Base-by-base conservation (phyloP, 441 rosid species). In the Populus hybrid region DNA sequence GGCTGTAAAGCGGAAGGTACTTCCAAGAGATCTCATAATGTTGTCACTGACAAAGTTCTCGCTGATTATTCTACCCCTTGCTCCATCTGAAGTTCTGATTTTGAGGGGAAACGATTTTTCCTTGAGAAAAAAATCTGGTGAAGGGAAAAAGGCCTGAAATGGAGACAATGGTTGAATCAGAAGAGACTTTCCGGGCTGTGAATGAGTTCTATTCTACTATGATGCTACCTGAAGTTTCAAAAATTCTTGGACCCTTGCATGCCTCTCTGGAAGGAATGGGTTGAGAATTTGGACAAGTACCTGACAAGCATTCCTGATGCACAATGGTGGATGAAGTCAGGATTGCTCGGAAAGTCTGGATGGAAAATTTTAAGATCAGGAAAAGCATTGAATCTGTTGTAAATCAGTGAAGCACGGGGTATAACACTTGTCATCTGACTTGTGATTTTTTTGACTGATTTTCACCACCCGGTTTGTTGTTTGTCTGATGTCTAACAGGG, bases 211-310 rank as follows among this genome's bases (percentile, higher is more conserved):
- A 89, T 80, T 66, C 80, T 67, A 83, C 80, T 2, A 71, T 72
- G 53, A 77, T 91, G 90, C 81, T 95, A 79, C 95, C 99, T 26
- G 84, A 91, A 61, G 85, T 93, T 80, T 88, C 93, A 53, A 85
- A 85, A 75, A n/a, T 90, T 90, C 81, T 81, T 95, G 87, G 94
- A 93, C 81, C 85, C 92, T 40, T 80, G 84, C 61, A 74, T 79
- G 67, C 81, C 86, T 72, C 97, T 95, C 63, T 95, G 98, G 96
- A 82, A 79, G 72, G 94, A 87, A 53, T 95, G 99, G 99, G 84
- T 90, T 9, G 88, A 89, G 81, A 90, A 80, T 69, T 85, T 93
- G 89, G 94, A 93, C 77, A 85, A 82, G 77, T 75, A 87, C 77
- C n/a, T n/a, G n/a, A 87, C 92, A 3, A 81, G 90, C 81, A 88